A percentile compares a stretch with the other conserved stretches of the same genome.
Evolutionary conservation across 768 basidiomycete species (phyloP).

Genomic region (Serendipita vermifera): DNA sequence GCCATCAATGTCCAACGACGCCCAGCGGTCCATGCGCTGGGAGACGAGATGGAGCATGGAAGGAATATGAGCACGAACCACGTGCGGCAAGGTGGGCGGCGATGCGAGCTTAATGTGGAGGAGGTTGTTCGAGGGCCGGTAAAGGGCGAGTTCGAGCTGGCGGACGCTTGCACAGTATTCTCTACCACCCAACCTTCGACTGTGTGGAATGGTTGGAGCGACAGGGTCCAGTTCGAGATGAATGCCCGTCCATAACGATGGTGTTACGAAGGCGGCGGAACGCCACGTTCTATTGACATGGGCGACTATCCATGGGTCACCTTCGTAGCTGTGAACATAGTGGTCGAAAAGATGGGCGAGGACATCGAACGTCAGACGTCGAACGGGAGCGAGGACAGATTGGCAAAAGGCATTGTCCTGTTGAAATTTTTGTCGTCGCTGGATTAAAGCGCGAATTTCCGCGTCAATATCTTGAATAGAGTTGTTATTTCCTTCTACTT

Average conservation of each 20-base stretch:
- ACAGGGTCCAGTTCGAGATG: background rate
- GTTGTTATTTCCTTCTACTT: background rate
- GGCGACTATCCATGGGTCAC: conserved; percentile 1
- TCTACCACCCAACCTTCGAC: background rate
- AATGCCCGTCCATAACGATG: background rate
- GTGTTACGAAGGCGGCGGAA: background rate
- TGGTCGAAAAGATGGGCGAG: background rate
- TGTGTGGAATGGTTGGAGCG: background rate
- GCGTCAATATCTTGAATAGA: background rate
- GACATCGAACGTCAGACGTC: background rate
- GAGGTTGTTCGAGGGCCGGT: background rate
- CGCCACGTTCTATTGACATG: background rate
- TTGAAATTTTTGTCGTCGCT: background rate
- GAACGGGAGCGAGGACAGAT: background rate
- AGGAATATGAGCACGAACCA: background rate
- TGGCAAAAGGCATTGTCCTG: background rate
- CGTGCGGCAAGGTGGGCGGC: background rate
- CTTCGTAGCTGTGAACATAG: background rate
- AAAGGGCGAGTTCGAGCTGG: background rate
- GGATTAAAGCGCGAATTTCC: background rate
- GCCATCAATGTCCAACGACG: background rate
- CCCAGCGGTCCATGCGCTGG: conserved; percentile 4
- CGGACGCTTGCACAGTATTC: conserved; percentile 1
- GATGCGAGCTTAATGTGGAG: conserved; percentile 1
- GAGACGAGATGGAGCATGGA: background rate